Evolutionary conservation across 148 eudicot genomes (phyloP).

Genomic region (Rhododendron ferrugineum): DNA sequence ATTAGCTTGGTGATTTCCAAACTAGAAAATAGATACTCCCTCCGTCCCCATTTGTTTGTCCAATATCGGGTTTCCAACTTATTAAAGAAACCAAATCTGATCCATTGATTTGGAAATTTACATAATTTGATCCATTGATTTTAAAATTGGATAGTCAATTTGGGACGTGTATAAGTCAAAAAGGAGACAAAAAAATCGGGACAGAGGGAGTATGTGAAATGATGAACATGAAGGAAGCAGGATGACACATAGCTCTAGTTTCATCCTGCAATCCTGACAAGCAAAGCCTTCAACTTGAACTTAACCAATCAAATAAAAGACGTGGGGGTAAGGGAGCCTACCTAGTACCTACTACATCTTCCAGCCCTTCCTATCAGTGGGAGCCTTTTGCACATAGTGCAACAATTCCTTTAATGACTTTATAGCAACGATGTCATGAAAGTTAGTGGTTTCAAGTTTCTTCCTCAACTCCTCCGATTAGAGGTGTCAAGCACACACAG

Average conservation of each 20-base stretch:
- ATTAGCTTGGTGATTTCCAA: neutral
- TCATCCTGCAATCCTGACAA: neutral
- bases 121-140: too few relatives aligned
- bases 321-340: neutral
- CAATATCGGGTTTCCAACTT: too few relatives aligned
- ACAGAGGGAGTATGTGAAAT: neutral
- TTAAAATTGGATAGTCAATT: too few relatives aligned
- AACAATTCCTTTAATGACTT: neutral
- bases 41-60: too few relatives aligned
- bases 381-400: neutral
- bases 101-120: too few relatives aligned
- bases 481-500: neutral
- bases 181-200: too few relatives aligned
- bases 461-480: neutral
- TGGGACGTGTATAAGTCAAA: too few relatives aligned
- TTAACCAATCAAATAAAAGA: neutral
- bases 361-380: neutral
- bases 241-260: neutral
- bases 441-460: neutral
- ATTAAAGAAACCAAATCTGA: too few relatives aligned
- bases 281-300: neutral
- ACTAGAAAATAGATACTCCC: neutral
- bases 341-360: neutral
- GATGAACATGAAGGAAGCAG: conserved; percentile 1
- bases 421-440: neutral